Evolutionary conservation across 2,329 filamentous ascomycete species (phyloP).

Genomic region (Colletotrichum ledebouriae): DNA sequence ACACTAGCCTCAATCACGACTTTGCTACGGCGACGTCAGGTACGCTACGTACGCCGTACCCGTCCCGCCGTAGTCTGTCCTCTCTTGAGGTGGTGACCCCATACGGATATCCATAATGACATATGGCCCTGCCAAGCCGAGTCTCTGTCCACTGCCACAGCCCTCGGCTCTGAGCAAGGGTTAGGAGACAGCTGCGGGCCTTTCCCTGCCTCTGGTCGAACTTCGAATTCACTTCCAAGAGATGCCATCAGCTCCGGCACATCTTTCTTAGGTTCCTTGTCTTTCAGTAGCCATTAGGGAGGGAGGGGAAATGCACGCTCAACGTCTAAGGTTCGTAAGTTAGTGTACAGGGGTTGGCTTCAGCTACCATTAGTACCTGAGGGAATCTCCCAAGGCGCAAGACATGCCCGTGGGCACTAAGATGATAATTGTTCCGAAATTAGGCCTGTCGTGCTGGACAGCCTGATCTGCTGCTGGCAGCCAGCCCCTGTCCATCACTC

Average conservation of each 20-base stretch:
- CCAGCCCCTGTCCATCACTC: conserved; percentile 29
- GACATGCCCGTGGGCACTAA: conserved; percentile 3
- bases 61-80: conserved; percentile 24
- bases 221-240: conserved; percentile 15
- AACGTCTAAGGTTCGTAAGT: no score
- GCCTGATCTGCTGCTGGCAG: conserved; percentile 25
- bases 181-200: conserved; percentile 28
- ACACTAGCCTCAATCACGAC: conserved; percentile 32
- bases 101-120: conserved; percentile 36
- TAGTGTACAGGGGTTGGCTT: conserved; percentile 7
- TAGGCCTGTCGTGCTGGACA: conserved; percentile 28
- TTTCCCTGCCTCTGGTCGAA: neutral
- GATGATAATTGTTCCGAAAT: conserved; percentile 26
- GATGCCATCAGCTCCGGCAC: conserved; percentile 13
- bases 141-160: conserved; percentile 33
- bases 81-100: conserved; percentile 14
- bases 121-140: conserved; percentile 40
- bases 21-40: conserved; percentile 29
- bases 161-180: conserved; percentile 29
- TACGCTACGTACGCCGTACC: conserved; percentile 21
- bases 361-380: conserved; percentile 9
- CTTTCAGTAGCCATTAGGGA: conserved; percentile 10
- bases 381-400: conserved; percentile 12
- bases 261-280: conserved; percentile 6
- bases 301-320: no score